These are phyloP conservation scores for Thraustochytrium sp. DNA, from an alignment of 352 stramenopile genomes.

Conservation along the genomic window DNA sequence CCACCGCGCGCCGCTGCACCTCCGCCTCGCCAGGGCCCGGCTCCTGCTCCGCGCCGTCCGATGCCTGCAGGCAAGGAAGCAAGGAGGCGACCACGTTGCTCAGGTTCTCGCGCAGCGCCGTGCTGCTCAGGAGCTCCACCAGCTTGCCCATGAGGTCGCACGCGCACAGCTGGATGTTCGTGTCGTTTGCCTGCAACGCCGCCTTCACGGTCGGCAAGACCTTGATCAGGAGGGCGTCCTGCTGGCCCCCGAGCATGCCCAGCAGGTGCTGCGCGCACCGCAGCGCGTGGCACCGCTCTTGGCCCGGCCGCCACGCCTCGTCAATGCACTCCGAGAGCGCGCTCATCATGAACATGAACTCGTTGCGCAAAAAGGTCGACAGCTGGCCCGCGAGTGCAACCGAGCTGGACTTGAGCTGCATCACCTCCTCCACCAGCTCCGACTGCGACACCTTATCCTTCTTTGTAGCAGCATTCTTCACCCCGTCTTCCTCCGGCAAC, in stretches of 20 bases:
- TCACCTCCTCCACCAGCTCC: too few species aligned
- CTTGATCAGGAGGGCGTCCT: conserved; percentile 18
- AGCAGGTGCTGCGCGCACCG: not conserved
- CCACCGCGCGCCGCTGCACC: not conserved
- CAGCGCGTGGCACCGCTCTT: not conserved
- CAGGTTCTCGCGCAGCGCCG: not conserved
- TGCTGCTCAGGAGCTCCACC: not conserved
- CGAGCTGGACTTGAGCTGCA: too few species aligned
- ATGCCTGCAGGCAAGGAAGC: not conserved
- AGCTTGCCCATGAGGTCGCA: conserved; percentile 29
- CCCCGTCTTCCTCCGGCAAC: too few species aligned
- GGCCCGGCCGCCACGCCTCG: not conserved
- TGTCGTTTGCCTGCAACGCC: conserved; percentile 6
- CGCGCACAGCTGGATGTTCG: not conserved
- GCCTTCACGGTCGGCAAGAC: conserved; percentile 15
- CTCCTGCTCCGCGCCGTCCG: not conserved
- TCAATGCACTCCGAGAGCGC: conserved; percentile 6
- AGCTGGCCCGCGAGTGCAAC: too few species aligned
- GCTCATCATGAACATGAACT: conserved; percentile 40
- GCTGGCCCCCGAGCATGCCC: not conserved
- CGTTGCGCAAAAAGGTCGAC: not conserved
- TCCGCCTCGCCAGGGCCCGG: not conserved
- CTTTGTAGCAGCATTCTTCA: too few species aligned
- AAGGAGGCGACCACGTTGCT: not conserved
- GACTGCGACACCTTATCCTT: too few species aligned